Conservation (phyloP, 768 basidiomycete species). For the Tephrocybe rancida region DNA sequence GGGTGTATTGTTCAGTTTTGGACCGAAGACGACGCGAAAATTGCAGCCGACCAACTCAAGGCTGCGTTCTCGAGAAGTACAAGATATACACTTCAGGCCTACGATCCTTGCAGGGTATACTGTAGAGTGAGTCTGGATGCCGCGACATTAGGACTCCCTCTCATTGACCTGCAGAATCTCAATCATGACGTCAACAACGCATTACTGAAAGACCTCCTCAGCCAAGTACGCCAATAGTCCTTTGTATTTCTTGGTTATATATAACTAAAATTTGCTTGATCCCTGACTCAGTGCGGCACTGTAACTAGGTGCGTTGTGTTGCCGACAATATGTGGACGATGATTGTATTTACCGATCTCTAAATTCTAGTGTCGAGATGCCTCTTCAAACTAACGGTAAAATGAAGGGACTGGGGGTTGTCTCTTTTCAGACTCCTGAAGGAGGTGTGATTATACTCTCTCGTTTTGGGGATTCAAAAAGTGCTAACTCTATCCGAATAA, state of each 20-base stretch:
- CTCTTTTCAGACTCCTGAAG: slow-evolving; percentile 1
- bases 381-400: not conserved
- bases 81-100: slow-evolving; percentile 1
- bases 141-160: not conserved
- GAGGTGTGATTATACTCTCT: not conserved
- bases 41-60: not conserved
- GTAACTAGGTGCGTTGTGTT: slow-evolving; percentile 2
- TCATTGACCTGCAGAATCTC: slow-evolving; percentile 1
- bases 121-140: slow-evolving; percentile 1
- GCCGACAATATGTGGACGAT: not conserved
- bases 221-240: not conserved
- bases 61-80: not conserved
- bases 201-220: not conserved
- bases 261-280: not conserved
- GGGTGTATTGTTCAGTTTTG: slow-evolving; percentile 9
- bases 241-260: not conserved
- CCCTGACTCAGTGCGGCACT: not conserved
- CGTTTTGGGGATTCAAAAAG: not conserved
- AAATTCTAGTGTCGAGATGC: not conserved
- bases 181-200: not conserved
- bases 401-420: slow-evolving; percentile 9
- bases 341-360: not conserved
- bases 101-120: slow-evolving; percentile 3
- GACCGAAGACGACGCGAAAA: slow-evolving; percentile 6
- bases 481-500: not conserved